A percentile compares a stretch with the other conserved stretches of the same genome.
These are phyloP conservation scores for Pseudocercospora vitis DNA, from an alignment of 2,329 filamentous ascomycete species.

Conservation along the genomic window DNA sequence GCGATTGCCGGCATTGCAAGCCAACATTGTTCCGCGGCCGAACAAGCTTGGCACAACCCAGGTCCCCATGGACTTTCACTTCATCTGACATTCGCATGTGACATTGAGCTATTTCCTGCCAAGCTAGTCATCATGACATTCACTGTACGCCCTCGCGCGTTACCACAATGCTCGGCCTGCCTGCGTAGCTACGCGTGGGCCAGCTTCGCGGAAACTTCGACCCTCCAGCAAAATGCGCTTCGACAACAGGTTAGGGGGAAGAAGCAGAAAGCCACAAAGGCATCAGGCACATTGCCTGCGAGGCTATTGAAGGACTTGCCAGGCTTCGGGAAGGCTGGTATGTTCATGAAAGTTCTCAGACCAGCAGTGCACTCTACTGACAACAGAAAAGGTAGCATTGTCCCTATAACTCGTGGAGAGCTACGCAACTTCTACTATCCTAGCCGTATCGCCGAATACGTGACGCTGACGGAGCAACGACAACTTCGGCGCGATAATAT, in stretches of 20 bases:
- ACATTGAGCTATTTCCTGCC: not conserved
- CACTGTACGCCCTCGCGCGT: constrained; percentile 23
- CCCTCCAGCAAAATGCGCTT: constrained; percentile 13
- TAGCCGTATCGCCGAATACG: constrained; percentile 53
- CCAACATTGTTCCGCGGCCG: not conserved
- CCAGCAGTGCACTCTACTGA: no score
- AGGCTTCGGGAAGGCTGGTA: constrained; percentile 53
- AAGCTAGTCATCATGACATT: constrained; percentile 24
- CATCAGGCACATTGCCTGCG: constrained; percentile 46
- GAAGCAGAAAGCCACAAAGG: constrained; percentile 38
- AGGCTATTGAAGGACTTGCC: constrained; percentile 54
- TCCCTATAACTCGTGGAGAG: constrained; percentile 52
- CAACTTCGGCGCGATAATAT: constrained; percentile 48
- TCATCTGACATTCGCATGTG: constrained; percentile 9
- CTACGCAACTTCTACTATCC: constrained; percentile 60
- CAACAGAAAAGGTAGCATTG: constrained; percentile 56
- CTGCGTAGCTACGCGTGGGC: constrained; percentile 31
- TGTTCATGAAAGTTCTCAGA: not conserved
- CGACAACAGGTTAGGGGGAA: constrained; percentile 39
- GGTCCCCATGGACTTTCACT: constrained; percentile 6
- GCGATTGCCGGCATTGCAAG: no score
- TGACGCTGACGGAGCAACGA: constrained; percentile 48
- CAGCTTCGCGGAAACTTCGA: constrained; percentile 13
- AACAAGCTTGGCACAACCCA: not conserved
- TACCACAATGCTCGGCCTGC: constrained; percentile 35